Conservation (phyloP, 2,329 filamentous ascomycete genomes). For the Penicillium palitans region DNA sequence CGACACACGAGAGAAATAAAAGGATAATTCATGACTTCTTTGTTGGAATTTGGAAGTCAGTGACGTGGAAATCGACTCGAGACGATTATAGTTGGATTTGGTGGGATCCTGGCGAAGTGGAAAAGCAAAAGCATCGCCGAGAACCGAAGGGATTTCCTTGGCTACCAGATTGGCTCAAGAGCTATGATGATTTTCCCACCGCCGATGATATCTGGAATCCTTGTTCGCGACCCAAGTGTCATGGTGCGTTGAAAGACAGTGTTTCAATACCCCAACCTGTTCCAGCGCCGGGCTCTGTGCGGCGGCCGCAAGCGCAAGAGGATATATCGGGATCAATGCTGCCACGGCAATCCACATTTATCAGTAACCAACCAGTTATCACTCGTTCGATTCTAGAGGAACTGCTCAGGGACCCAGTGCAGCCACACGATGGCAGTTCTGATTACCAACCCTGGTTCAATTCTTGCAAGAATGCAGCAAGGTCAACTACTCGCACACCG, state of each 20-base stretch:
- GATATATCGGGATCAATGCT: not conserved
- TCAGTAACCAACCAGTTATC: not conserved
- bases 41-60: slow-evolving; percentile 25
- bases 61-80: slow-evolving; percentile 38
- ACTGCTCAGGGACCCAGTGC: slow-evolving; percentile 1
- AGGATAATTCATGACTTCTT: slow-evolving; percentile 22
- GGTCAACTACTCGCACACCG: not conserved
- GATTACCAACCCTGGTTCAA: not conserved
- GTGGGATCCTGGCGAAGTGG: slow-evolving; percentile 41
- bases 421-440: not conserved
- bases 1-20: slow-evolving; percentile 36
- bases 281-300: not conserved
- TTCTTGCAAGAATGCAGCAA: not conserved
- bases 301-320: not conserved
- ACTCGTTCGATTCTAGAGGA: slow-evolving; percentile 9
- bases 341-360: not conserved
- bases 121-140: slow-evolving; percentile 21
- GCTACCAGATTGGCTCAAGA: slow-evolving; percentile 30
- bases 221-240: slow-evolving; percentile 11
- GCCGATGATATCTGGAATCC: slow-evolving; percentile 33
- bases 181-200: slow-evolving; percentile 27
- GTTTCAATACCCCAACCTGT: not conserved
- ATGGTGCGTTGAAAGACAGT: slow-evolving; percentile 2
- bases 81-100: slow-evolving; percentile 43
- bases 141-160: slow-evolving; percentile 21